A percentile compares a stretch with the other conserved stretches of the same genome.
Evolutionary conservation across 345 rosid genomes (phyloP).

Genomic region (Hirschfeldia incana): DNA sequence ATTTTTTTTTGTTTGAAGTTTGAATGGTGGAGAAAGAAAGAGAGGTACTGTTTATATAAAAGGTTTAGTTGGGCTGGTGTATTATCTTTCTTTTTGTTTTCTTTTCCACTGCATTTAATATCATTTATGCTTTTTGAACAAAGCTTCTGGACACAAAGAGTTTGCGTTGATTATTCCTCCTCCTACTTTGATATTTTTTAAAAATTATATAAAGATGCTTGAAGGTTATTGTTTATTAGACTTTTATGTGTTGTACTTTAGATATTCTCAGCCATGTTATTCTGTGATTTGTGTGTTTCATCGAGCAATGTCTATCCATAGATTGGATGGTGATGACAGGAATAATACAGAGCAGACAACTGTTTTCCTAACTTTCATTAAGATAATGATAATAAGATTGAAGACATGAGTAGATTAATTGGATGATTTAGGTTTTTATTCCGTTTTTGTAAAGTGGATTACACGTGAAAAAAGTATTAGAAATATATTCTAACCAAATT

Average conservation of each 20-base stretch:
- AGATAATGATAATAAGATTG: background rate
- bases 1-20: constrained; percentile 18
- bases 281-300: constrained; percentile 1
- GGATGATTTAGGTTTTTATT: background rate
- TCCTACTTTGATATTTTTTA: background rate
- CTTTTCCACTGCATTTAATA: constrained; percentile 5
- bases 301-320: background rate
- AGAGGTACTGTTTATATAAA: constrained; percentile 31
- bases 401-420: background rate
- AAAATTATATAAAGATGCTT: constrained; percentile 30
- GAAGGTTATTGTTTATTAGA: constrained; percentile 15
- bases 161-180: constrained; percentile 13
- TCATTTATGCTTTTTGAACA: constrained; percentile 12
- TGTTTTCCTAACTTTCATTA: background rate
- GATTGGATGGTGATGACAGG: background rate
- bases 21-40: background rate
- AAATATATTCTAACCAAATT: background rate
- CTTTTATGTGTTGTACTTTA: constrained; percentile 19
- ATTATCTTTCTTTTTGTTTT: background rate
- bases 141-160: constrained; percentile 5
- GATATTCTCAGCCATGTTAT: constrained; percentile 11
- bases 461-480: background rate
- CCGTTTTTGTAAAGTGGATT: background rate
- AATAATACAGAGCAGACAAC: background rate
- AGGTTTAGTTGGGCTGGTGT: constrained; percentile 25